Base-by-base conservation (phyloP, 768 basidiomycete genomes). In the Tricholoma flavovirens region DNA sequence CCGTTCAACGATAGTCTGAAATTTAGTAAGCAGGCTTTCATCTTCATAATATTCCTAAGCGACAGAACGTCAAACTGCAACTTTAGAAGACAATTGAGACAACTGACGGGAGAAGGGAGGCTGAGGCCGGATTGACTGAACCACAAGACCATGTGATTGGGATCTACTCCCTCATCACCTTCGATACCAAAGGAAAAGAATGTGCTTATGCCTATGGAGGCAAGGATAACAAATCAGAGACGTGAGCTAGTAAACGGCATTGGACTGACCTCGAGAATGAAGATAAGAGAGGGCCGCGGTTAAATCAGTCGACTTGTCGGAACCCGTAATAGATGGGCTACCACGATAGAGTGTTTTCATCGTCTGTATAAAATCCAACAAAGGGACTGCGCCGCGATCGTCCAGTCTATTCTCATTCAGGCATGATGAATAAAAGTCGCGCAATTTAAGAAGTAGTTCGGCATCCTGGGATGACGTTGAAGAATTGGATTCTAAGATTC, bases 31-130 rank as follows among this genome's bases (percentile, higher is more conserved):
- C 35, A 91, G 80, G 0, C 74, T 69, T 54, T 83, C 75, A 48
- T 98, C 95, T 53, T 86, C 80, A 69, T 92, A 98, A 68, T 98
- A 97, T 73, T 95, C 93, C 87, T 93, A 60, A 32, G 15, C 35
- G 35, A 32, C 11, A 14, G 36, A 55, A 12, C 43, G 32, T 55
- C 22, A 51, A 40, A 33, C 29, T 29, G 15, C 22, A 22, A 26
- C 17, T 35, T n/a, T 21, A 19, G 22, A 14, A 21, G 3, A 17
- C 17, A 33, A 42, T 26, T 9, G 24, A 45, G 15, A 49, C 9
- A 43, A 21, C n/a, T 38, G 8, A 89, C 91, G 80, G 94, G 95
- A 14, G 94, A 84, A 1, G 93, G 94, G 11, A 97, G 83, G 40
- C 92, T 90, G 12, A 96, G 75, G 7, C 71, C 73, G 2, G 89